These are phyloP conservation scores for Globisporangium emineosum DNA, from an alignment of 352 stramenopile genomes.

Conservation along the genomic window DNA sequence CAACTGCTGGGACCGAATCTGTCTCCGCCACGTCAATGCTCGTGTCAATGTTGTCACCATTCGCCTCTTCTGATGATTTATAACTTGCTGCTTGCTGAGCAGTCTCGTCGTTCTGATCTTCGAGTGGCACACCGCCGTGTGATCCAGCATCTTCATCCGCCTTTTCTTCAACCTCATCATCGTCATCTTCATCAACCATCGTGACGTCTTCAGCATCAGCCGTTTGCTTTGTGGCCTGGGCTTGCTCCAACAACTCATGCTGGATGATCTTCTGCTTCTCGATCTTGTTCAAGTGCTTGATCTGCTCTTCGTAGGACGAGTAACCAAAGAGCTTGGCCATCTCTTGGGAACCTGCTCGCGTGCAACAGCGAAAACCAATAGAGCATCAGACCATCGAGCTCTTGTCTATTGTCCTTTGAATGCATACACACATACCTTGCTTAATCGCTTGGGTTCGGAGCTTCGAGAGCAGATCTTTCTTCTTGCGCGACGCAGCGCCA, in stretches of 20 bases:
- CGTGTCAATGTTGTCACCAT: constrained; percentile 2
- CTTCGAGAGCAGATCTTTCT: constrained; percentile 55
- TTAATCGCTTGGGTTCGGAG: constrained; percentile 58
- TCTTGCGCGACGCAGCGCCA: constrained; percentile 36
- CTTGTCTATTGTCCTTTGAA: not conserved
- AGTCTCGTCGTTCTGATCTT: constrained; percentile 17
- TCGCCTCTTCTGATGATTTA: not conserved
- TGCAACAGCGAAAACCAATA: not conserved
- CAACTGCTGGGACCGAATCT: not conserved
- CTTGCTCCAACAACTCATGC: constrained; percentile 37
- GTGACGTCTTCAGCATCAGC: constrained; percentile 11
- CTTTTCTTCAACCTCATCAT: constrained; percentile 17
- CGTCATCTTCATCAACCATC: constrained; percentile 15
- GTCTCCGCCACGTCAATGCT: not conserved
- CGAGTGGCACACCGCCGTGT: constrained; percentile 12
- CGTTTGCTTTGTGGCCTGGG: constrained; percentile 14
- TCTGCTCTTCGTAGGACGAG: constrained; percentile 63
- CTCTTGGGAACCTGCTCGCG: constrained; percentile 40
- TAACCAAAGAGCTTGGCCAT: constrained; percentile 82
- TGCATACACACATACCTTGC: constrained; percentile 34
- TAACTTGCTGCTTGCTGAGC: constrained; percentile 8
- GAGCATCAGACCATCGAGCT: not conserved
- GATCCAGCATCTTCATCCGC: constrained; percentile 4
- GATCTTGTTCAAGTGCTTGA: constrained; percentile 60
- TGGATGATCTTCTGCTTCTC: constrained; percentile 62